Base-by-base conservation (phyloP, 768 basidiomycete genomes). In the Agaricus sinodeliciosus region DNA sequence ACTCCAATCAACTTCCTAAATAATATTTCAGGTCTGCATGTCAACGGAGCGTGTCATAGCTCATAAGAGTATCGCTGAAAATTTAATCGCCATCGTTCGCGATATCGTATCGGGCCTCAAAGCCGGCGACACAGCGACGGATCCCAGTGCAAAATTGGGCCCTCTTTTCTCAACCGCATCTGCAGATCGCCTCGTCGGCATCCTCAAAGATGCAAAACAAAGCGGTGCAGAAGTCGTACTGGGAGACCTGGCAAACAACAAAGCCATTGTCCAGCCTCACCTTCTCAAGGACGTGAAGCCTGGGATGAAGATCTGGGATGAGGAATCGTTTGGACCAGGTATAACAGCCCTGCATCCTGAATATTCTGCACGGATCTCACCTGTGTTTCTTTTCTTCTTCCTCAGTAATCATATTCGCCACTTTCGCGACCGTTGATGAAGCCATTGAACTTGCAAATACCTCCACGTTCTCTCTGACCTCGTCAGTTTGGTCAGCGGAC, bases 311-410 rank as follows among this genome's bases (percentile, higher is more conserved):
- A 50, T 78, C 13, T 83, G 80, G 80, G 70, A 79, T 16, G 60
- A 70, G 31, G 85, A 87, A 63, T 74, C 76, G 1, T 86, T 86
- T 63, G 82, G 81, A 1, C 84, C 80, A 41, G 78, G 79, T 78
- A 37, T 22, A 31, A 1, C 0, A 31, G 60, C 9, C 6, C 39
- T 25, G 3, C 9, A 36, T 15, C 26, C 3, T 39, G 11, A 41
- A 4, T 41, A 41, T 41, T 9, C 7, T 41, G 6, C 40, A 41
- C 2, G 40, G 40, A 19, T 12, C 39, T 41, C n/a, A 19, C 7
- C 13, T 40, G 6, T 40, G 39, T 41, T 8, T 19, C 13, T 16
- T 9, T n/a, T n/a, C n/a, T n/a, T 61, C 7, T 13, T 3, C 3
- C 3, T 22, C 61, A 72, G 76, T 81, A 0, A 61, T 78, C 4